These are phyloP conservation scores for Agrocybe praecox DNA, from an alignment of 768 basidiomycete species.

Conservation along the genomic window DNA sequence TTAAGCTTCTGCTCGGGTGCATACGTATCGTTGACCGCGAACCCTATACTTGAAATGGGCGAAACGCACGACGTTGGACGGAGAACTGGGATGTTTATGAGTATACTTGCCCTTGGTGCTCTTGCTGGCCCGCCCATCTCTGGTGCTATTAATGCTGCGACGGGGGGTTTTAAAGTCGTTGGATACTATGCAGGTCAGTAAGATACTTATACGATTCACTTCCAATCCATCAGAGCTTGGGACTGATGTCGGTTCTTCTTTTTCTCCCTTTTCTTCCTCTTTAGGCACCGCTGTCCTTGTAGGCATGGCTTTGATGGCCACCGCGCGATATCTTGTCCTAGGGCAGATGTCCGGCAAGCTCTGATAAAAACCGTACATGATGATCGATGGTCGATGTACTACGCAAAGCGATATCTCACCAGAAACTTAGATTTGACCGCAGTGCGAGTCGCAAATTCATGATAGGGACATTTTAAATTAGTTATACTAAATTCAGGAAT, in stretches of 20 bases:
- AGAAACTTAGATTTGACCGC: not conserved
- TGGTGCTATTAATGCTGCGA: constrained; percentile 60
- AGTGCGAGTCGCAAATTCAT: too few species aligned
- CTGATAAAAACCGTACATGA: too few species aligned
- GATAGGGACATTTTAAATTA: too few species aligned
- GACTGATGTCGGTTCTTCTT: not conserved
- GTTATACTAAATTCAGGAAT: too few species aligned
- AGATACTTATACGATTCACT: too few species aligned
- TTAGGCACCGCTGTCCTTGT: constrained; percentile 25
- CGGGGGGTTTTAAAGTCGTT: constrained; percentile 54
- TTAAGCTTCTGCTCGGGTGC: constrained; percentile 63
- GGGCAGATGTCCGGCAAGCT: constrained; percentile 23
- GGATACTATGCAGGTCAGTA: constrained; percentile 56
- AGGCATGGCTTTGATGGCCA: constrained; percentile 26
- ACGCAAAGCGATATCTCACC: not conserved
- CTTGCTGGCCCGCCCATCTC: constrained; percentile 75
- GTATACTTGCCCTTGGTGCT: constrained; percentile 60
- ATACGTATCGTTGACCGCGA: constrained; percentile 56
- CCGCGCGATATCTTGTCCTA: constrained; percentile 25
- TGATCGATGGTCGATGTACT: not conserved
- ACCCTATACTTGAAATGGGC: constrained; percentile 66
- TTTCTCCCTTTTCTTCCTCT: not conserved
- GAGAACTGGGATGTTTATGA: constrained; percentile 66
- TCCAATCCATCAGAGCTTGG: too few species aligned
- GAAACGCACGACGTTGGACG: constrained; percentile 62